A percentile compares a stretch with the other conserved stretches of the same genome.
Evolutionary conservation across 225 moss, liverwort and hornwort species (phyloP).

Genomic region (Physcomitrellopsis africana): DNA sequence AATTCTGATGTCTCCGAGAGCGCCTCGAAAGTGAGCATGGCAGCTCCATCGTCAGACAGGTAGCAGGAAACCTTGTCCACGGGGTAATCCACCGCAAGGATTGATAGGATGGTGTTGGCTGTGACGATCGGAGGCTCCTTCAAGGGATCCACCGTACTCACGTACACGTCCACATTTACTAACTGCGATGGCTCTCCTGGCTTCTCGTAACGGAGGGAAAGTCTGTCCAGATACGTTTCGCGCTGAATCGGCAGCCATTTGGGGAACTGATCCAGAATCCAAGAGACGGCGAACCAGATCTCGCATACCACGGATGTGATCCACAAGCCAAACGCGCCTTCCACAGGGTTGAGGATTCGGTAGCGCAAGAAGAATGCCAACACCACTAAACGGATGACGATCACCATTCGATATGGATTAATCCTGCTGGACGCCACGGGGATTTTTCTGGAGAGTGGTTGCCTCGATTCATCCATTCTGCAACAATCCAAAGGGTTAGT

Average conservation of each 20-base stretch:
- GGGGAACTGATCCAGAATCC: constrained; percentile 98
- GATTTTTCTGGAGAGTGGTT: constrained; percentile 87
- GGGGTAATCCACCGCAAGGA: constrained; percentile 81
- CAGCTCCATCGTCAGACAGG: constrained; percentile 96
- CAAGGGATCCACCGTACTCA: constrained; percentile 88
- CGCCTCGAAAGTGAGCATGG: constrained; percentile 92
- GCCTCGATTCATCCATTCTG: constrained; percentile 93
- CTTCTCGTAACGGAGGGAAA: constrained; percentile 88
- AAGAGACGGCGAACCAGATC: constrained; percentile 94
- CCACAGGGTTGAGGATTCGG: constrained; percentile 76
- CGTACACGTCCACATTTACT: constrained; percentile 75
- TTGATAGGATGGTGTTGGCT: constrained; percentile 90
- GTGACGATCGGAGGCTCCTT: constrained; percentile 97
- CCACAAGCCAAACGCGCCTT: constrained; percentile 75
- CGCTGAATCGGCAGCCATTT: constrained; percentile 95
- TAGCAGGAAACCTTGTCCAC: constrained; percentile 97
- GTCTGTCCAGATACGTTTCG: constrained; percentile 87
- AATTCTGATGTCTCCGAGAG: constrained; percentile 94
- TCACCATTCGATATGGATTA: constrained; percentile 86
- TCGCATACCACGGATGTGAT: constrained; percentile 91
- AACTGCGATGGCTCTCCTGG: constrained; percentile 76
- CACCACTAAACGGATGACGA: constrained; percentile 72
- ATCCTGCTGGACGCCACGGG: constrained; percentile 79
- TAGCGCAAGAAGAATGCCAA: constrained; percentile 92
- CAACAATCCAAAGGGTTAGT: background rate